These are phyloP conservation scores for Smittium mucronatum DNA, from an alignment of 371 early-diverging fungal genomes.

Conservation along the genomic window DNA sequence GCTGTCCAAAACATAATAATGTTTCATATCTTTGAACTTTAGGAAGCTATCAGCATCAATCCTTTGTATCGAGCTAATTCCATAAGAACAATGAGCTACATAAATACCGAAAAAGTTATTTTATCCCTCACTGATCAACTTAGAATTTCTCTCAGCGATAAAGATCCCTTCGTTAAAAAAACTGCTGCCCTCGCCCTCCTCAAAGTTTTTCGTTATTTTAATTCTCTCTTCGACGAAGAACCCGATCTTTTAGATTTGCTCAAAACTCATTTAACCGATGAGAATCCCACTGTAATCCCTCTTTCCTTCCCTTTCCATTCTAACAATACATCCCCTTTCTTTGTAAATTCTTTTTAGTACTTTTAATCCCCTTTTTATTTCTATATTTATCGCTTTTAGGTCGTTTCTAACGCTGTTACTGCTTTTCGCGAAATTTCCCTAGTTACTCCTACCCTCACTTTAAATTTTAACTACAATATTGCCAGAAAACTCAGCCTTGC, in stretches of 20 bases:
- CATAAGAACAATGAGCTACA: conserved; percentile 93
- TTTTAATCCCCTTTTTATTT: conserved; percentile 25
- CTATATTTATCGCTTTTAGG: conserved; percentile 21
- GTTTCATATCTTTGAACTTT: too few relatives aligned
- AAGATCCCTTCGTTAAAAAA: conserved; percentile 66
- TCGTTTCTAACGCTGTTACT: conserved; percentile 91
- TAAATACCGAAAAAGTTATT: conserved; percentile 87
- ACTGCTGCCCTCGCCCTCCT: conserved; percentile 39
- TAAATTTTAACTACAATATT: conserved; percentile 62
- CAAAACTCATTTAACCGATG: conserved; percentile 78
- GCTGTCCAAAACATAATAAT: too few relatives aligned
- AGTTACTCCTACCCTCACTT: conserved; percentile 61
- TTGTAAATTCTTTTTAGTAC: conserved; percentile 26
- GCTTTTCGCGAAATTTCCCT: conserved; percentile 90
- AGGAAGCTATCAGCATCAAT: conserved; percentile 72
- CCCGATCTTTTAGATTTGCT: conserved; percentile 72
- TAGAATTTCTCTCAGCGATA: conserved; percentile 70
- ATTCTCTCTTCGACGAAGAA: conserved; percentile 43
- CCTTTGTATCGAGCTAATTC: conserved; percentile 89
- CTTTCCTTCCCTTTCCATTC: not conserved
- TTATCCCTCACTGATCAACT: conserved; percentile 72
- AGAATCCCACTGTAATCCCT: conserved; percentile 60
- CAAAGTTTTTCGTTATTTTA: conserved; percentile 54
- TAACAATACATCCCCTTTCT: not conserved
- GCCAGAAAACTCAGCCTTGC: conserved; percentile 84